Evolutionary conservation across 768 basidiomycete genomes (phyloP).

Genomic region (Fibroporia radiculosa): DNA sequence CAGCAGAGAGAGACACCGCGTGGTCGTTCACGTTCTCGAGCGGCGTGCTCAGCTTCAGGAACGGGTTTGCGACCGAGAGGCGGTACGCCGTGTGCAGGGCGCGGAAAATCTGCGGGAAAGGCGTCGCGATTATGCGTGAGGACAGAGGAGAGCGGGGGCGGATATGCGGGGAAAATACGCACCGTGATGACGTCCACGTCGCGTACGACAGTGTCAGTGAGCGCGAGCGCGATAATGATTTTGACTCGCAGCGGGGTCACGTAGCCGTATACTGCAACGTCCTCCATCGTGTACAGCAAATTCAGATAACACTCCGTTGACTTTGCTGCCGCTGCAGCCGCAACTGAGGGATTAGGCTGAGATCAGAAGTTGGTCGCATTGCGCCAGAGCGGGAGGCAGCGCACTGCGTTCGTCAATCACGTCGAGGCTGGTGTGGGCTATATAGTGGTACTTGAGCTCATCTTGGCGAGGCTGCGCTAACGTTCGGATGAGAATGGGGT

Average conservation of each 20-base stretch:
- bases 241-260: conserved; percentile 83
- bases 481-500: conserved; percentile 71
- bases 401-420: conserved; percentile 88
- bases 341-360: conserved; percentile 13
- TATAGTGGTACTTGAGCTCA: conserved; percentile 81
- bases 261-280: conserved; percentile 89
- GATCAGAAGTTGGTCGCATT: not conserved
- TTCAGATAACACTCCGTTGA: conserved; percentile 76
- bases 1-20: conserved; percentile 48
- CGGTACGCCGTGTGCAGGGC: conserved; percentile 88
- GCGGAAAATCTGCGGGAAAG: conserved; percentile 63
- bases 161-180: conserved; percentile 26
- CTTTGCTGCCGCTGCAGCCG: conserved; percentile 42
- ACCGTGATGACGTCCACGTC: conserved; percentile 77
- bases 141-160: not conserved
- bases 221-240: conserved; percentile 72
- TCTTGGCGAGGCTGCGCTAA: conserved; percentile 52
- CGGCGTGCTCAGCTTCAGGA: conserved; percentile 56
- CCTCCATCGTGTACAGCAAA: conserved; percentile 84
- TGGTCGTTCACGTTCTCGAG: conserved; percentile 44
- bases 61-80: conserved; percentile 77
- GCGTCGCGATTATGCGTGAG: not conserved
- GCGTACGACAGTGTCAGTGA: conserved; percentile 74
- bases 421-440: conserved; percentile 85
- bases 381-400: conserved; percentile 20